Percentiles rank a stretch among this genome's conserved stretches.
phyloP scores from a whole-genome alignment of 768 basidiomycete species.

The Mrakia gelida region DNA sequence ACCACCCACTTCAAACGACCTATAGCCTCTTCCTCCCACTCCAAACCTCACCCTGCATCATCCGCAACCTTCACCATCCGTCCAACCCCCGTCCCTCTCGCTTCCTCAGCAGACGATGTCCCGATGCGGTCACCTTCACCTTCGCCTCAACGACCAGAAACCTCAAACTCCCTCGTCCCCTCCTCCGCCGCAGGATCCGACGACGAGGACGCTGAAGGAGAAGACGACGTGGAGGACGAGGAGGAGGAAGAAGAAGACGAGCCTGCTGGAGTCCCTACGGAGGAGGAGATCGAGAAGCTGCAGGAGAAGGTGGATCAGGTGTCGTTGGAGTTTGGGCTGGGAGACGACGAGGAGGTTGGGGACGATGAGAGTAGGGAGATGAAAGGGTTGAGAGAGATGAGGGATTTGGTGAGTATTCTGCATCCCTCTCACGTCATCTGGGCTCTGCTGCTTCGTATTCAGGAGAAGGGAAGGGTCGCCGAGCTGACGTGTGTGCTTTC shows the following conservation, averaged over 20 bases:
- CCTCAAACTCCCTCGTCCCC: neutral
- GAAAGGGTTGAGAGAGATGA: conserved; percentile 21
- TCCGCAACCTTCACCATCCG: conserved; percentile 9
- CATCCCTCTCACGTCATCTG: neutral
- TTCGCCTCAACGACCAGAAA: conserved; percentile 6
- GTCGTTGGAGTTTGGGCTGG: conserved; percentile 26
- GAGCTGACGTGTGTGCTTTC: neutral
- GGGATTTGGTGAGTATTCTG: conserved; percentile 5
- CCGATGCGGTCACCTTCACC: conserved; percentile 10
- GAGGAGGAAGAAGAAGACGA: neutral
- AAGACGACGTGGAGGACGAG: conserved; percentile 2
- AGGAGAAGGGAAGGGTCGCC: too few species aligned
- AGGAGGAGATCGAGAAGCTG: conserved; percentile 12
- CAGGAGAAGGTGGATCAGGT: conserved; percentile 14
- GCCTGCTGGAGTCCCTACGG: neutral
- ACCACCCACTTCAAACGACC: neutral
- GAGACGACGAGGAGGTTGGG: conserved; percentile 25
- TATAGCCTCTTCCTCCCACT: neutral
- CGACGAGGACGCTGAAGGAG: conserved; percentile 8
- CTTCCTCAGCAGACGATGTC: neutral
- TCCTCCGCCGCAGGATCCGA: neutral
- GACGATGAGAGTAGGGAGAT: conserved; percentile 29
- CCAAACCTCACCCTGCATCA: neutral
- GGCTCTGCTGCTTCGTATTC: neutral
- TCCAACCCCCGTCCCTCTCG: neutral